These are phyloP conservation scores for Camellia japonica DNA, from an alignment of 148 eudicot species.

Conservation along the genomic window DNA sequence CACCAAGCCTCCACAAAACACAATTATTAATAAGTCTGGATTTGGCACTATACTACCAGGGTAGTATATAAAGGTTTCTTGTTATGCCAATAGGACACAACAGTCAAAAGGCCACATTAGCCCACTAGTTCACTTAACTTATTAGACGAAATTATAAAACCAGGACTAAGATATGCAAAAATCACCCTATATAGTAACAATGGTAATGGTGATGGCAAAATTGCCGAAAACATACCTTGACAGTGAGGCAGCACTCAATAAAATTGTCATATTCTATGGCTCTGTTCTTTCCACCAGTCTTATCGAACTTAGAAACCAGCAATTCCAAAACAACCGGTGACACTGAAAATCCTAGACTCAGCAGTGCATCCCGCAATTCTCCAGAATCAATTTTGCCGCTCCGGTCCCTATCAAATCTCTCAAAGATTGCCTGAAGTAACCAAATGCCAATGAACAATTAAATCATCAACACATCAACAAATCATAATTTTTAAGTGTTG, in stretches of 20 bases:
- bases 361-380: constrained; percentile 78
- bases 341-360: constrained; percentile 80
- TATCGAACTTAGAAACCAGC: constrained; percentile 83
- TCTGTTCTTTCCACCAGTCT: constrained; percentile 67
- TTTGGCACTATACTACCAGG: too few relatives aligned
- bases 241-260: constrained; percentile 47
- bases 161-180: neutral
- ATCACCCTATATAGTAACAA: too few relatives aligned
- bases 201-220: neutral
- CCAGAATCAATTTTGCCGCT: constrained; percentile 71
- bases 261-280: constrained; percentile 94
- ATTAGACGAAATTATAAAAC: too few relatives aligned
- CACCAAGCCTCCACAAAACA: too few relatives aligned
- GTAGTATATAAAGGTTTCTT: too few relatives aligned
- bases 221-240: constrained; percentile 14
- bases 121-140: too few relatives aligned
- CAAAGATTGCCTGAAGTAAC: constrained; percentile 61
- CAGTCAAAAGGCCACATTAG: too few relatives aligned
- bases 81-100: too few relatives aligned
- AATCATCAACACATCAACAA: neutral
- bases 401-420: constrained; percentile 81
- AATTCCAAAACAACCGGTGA: constrained; percentile 67
- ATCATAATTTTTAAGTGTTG: neutral
- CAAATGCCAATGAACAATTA: neutral
- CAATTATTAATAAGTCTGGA: too few relatives aligned